A percentile compares a stretch with the other conserved stretches of the same genome.
Conservation (phyloP, 805 yeast species). For the Starmerella scarabaei region DNA sequence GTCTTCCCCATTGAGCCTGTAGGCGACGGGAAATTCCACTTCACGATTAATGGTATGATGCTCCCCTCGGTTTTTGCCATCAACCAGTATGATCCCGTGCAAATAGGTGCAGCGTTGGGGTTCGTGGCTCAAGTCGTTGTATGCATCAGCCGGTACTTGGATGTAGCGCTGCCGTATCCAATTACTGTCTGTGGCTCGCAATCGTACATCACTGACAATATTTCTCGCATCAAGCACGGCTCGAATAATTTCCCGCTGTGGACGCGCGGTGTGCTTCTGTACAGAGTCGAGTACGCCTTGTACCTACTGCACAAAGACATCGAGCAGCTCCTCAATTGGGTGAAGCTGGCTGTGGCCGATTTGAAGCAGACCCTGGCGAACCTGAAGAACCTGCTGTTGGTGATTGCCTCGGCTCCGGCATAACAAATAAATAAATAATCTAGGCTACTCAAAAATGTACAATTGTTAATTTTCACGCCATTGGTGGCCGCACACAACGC, state of each 20-base stretch:
- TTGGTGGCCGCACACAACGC: slow-evolving; percentile 83
- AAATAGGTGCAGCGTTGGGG: slow-evolving; percentile 39
- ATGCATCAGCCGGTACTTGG: slow-evolving; percentile 32
- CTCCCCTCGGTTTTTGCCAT: slow-evolving; percentile 25
- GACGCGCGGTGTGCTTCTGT: slow-evolving; percentile 33
- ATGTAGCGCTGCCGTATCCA: slow-evolving; percentile 39
- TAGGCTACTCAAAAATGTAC: no score
- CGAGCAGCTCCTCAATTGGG: slow-evolving; percentile 32
- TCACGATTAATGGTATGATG: slow-evolving; percentile 28
- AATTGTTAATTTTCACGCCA: slow-evolving; percentile 82
- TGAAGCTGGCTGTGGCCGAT: slow-evolving; percentile 26
- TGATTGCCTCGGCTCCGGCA: slow-evolving; percentile 16
- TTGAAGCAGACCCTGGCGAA: slow-evolving; percentile 29
- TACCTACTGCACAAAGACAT: slow-evolving; percentile 36
- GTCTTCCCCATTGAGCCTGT: slow-evolving; percentile 27
- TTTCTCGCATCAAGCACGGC: slow-evolving; percentile 31
- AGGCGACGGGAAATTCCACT: slow-evolving; percentile 19
- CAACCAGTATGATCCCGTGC: slow-evolving; percentile 28
- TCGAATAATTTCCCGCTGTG: slow-evolving; percentile 37
- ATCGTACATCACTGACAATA: slow-evolving; percentile 38
- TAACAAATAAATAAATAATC: neutral
- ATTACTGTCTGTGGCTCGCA: slow-evolving; percentile 36
- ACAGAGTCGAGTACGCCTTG: slow-evolving; percentile 40
- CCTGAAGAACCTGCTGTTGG: slow-evolving; percentile 27
- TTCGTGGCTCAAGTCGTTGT: slow-evolving; percentile 34